phyloP scores from a whole-genome alignment of 1,284 basidiomycete species.

The Butyriboletus appendiculatus region DNA sequence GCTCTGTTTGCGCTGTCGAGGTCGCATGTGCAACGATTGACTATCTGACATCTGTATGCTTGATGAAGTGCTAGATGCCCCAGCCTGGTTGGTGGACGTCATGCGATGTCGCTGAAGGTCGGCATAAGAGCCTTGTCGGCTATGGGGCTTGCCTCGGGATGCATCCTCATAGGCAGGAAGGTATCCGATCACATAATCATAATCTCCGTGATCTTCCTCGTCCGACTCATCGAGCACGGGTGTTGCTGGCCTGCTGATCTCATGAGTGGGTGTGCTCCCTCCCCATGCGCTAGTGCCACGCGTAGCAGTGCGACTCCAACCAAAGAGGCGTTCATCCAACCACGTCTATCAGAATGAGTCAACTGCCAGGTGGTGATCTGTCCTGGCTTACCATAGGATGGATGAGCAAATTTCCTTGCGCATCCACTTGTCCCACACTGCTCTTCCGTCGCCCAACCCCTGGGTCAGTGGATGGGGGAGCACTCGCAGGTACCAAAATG shows the following conservation, averaged over 20 bases:
- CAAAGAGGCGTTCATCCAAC: slow-evolving; percentile 92
- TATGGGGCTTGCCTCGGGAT: slow-evolving; percentile 50
- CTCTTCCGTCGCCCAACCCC: slow-evolving; percentile 77
- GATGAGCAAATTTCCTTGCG: slow-evolving; percentile 73
- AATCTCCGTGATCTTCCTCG: slow-evolving; percentile 78
- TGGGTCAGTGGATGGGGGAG: slow-evolving; percentile 70
- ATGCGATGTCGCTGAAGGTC: slow-evolving; percentile 71
- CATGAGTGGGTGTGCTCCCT: slow-evolving; percentile 52
- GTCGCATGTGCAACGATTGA: slow-evolving; percentile 49
- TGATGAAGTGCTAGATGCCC: slow-evolving; percentile 15
- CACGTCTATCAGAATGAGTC: slow-evolving; percentile 55
- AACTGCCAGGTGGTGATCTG: not conserved
- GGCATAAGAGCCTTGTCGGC: slow-evolving; percentile 74
- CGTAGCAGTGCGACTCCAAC: slow-evolving; percentile 78
- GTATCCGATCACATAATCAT: slow-evolving; percentile 73
- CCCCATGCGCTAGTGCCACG: slow-evolving; percentile 80
- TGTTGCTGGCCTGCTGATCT: slow-evolving; percentile 63
- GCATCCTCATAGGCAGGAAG: slow-evolving; percentile 53
- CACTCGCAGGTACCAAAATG: slow-evolving; percentile 81
- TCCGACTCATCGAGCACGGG: slow-evolving; percentile 74
- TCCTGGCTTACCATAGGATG: slow-evolving; percentile 68
- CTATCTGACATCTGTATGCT: slow-evolving; percentile 31
- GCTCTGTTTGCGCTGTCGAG: slow-evolving; percentile 58
- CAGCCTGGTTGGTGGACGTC: slow-evolving; percentile 27
- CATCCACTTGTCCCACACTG: slow-evolving; percentile 73